Conservation (phyloP, 345 rosid genomes). For the Murraya paniculata region DNA sequence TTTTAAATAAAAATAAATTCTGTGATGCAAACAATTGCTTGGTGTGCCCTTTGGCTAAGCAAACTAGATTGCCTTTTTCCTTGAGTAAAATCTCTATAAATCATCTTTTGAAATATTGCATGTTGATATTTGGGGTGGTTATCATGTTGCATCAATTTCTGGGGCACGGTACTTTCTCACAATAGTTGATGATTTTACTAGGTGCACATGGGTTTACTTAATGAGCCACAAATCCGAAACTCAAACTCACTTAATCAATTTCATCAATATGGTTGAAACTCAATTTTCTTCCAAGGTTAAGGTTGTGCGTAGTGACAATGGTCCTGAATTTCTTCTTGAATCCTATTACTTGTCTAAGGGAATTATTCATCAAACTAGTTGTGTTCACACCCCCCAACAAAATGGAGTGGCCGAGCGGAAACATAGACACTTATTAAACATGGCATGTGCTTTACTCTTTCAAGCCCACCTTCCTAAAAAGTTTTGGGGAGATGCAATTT, state of each 20-base stretch:
- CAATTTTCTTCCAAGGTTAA: not conserved
- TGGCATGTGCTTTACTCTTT: not conserved
- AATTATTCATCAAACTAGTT: not conserved
- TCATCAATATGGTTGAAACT: not conserved
- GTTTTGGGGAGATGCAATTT: not conserved
- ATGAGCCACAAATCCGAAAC: not conserved
- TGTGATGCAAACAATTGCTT: too few relatives aligned
- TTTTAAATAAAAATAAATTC: too few relatives aligned
- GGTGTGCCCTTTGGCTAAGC: not conserved
- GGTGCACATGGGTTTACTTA: not conserved
- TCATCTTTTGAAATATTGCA: not conserved
- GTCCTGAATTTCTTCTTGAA: too few relatives aligned
- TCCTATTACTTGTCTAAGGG: too few relatives aligned
- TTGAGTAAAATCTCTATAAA: not conserved
- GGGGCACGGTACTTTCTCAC: not conserved
- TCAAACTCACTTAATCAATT: not conserved
- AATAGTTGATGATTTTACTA: not conserved
- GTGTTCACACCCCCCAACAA: not conserved
- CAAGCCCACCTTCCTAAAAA: not conserved
- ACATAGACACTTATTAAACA: not conserved
- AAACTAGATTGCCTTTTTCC: not conserved
- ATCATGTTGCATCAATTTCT: too few relatives aligned
- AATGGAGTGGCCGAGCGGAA: not conserved
- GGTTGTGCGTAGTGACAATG: not conserved
- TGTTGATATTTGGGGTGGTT: not conserved